A percentile compares a stretch with the other conserved stretches of the same genome.
Conservation (phyloP, 768 basidiomycete species). For the Glaciozyma antarctica region DNA sequence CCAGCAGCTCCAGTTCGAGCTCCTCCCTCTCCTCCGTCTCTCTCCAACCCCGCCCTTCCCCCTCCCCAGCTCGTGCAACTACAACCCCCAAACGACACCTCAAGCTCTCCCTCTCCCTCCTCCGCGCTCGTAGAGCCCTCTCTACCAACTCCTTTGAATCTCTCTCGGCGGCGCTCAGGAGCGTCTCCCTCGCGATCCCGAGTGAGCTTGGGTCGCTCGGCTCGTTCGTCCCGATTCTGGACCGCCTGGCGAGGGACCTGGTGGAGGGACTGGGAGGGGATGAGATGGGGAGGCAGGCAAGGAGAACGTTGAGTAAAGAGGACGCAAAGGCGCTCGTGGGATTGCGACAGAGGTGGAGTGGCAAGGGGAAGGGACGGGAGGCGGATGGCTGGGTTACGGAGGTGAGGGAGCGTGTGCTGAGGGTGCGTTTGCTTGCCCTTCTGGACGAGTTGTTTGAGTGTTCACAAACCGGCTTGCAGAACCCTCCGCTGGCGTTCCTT, state of each 20-base stretch:
- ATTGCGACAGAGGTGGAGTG: conserved; percentile 17
- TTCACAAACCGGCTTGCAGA: not conserved
- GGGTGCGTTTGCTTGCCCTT: not conserved
- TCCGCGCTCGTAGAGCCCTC: conserved; percentile 13
- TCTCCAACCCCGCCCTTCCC: not conserved
- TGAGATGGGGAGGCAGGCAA: not conserved
- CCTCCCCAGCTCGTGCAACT: not conserved
- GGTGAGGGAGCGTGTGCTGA: not conserved
- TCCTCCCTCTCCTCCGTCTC: too few relatives aligned
- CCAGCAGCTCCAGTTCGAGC: too few relatives aligned
- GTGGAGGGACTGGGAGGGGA: not conserved
- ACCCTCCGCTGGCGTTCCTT: conserved; percentile 6
- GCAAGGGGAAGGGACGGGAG: conserved; percentile 10
- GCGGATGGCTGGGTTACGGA: conserved; percentile 8
- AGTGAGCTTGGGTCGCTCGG: conserved; percentile 2
- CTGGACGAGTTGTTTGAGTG: too few relatives aligned
- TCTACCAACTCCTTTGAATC: not conserved
- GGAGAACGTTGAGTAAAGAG: conserved; percentile 2
- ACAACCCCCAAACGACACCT: not conserved
- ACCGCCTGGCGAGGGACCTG: not conserved
- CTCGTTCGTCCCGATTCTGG: conserved; percentile 14
- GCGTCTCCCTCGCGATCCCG: not conserved
- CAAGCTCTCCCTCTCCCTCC: conserved; percentile 20
- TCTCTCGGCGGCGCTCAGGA: conserved; percentile 4
- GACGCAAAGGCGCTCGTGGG: conserved; percentile 19